A percentile compares a stretch with the other conserved stretches of the same genome.
Conservation (phyloP, 2,329 filamentous ascomycete species). For the Epichloe brachyelytri region DNA sequence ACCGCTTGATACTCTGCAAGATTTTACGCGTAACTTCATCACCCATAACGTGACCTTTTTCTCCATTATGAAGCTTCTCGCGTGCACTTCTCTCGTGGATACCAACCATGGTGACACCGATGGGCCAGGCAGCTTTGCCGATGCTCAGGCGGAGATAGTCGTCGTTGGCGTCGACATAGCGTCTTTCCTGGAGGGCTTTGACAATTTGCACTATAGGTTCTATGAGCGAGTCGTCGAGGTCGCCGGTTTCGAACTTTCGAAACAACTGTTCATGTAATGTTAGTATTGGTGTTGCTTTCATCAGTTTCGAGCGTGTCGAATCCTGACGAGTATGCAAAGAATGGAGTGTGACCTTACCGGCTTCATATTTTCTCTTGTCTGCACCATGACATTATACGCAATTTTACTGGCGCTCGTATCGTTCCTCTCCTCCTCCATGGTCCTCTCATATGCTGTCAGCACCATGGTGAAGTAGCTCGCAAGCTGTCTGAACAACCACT, state of each 20-base stretch:
- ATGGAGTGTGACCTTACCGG: conserved; percentile 37
- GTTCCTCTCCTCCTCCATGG: conserved; percentile 51
- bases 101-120: conserved; percentile 98
- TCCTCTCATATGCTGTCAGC: conserved; percentile 73
- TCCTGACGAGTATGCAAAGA: too few relatives aligned
- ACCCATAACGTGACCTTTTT: conserved; percentile 90
- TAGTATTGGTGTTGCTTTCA: not conserved
- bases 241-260: conserved; percentile 70
- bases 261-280: conserved; percentile 47
- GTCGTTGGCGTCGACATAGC: conserved; percentile 94
- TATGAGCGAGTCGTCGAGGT: conserved; percentile 67
- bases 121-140: conserved; percentile 94
- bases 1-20: conserved; percentile 93
- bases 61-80: conserved; percentile 83
- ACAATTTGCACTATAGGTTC: conserved; percentile 85
- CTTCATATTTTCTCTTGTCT: conserved; percentile 75
- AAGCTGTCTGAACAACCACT: conserved; percentile 73
- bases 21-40: conserved; percentile 94
- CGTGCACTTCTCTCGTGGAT: conserved; percentile 94
- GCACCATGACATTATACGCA: conserved; percentile 73
- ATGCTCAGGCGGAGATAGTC: conserved; percentile 88
- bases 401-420: conserved; percentile 67
- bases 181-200: conserved; percentile 72
- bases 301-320: too few relatives aligned
- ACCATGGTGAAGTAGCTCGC: conserved; percentile 95